Percentiles rank a stretch among this genome's conserved stretches.
Conservation (phyloP, 148 eudicot species). For the Simmondsia chinensis region DNA sequence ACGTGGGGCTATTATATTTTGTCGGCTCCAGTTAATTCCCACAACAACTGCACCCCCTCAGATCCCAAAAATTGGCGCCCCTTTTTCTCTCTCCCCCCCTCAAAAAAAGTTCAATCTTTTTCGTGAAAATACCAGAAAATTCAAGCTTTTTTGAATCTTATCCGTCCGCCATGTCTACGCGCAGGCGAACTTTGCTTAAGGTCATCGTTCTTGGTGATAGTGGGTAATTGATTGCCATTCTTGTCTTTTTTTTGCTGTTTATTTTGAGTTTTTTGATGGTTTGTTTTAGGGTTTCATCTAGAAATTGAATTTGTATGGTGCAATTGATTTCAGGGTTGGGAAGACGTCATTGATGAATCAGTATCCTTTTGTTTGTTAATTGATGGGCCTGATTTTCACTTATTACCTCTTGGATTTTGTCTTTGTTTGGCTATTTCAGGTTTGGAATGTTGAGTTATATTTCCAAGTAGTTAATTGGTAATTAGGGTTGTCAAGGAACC, state of each 20-base stretch:
- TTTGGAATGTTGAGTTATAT: too few relatives aligned
- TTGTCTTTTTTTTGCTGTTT: conserved; percentile 2
- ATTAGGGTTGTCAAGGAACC: too few relatives aligned
- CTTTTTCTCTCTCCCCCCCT: conserved; percentile 8
- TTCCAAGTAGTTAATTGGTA: too few relatives aligned
- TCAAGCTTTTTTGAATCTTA: conserved; percentile 3
- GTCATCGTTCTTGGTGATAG: conserved; percentile 73
- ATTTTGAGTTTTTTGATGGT: not conserved
- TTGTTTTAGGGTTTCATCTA: conserved; percentile 3
- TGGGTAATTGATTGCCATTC: conserved; percentile 22
- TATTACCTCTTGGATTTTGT: too few relatives aligned
- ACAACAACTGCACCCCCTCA: too few relatives aligned
- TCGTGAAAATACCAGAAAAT: conserved; percentile 1
- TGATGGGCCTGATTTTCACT: too few relatives aligned
- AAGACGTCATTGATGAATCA: conserved; percentile 81
- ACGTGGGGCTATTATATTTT: too few relatives aligned
- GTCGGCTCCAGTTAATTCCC: too few relatives aligned
- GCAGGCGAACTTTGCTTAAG: conserved; percentile 60
- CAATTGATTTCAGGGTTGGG: conserved; percentile 44
- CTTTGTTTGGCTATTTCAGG: too few relatives aligned
- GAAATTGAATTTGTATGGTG: too few relatives aligned
- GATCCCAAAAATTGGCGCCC: conserved; percentile 38
- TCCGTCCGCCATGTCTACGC: conserved; percentile 31
- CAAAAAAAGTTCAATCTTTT: not conserved
- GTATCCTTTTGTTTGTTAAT: conserved; percentile 37